Percentiles rank a stretch among this genome's conserved stretches.
Conservation (phyloP, 2,329 filamentous ascomycete species). For the Colletotrichum abscissum region DNA sequence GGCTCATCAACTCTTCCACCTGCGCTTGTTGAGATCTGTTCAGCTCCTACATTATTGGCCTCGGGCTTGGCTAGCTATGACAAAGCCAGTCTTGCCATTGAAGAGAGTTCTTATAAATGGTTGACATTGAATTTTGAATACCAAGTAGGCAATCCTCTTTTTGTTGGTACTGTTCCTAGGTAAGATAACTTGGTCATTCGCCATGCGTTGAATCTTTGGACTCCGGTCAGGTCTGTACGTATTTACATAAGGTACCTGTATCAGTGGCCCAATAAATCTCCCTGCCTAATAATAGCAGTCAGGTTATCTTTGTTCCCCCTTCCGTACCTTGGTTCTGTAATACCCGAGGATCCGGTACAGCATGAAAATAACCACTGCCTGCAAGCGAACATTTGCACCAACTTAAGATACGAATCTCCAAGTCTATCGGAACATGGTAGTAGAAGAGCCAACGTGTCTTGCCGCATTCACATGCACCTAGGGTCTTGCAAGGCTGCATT, state of each 20-base stretch:
- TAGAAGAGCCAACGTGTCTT: no score
- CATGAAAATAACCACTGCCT: no score
- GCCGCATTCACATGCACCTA: neutral
- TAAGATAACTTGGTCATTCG: no score
- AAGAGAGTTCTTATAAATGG: neutral
- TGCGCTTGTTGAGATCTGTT: neutral
- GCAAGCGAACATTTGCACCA: no score
- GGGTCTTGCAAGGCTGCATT: slow-evolving; percentile 14
- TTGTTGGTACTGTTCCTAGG: no score
- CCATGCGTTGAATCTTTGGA: no score
- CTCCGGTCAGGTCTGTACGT: no score
- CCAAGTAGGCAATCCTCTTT: neutral
- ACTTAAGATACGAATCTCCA: no score
- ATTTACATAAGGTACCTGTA: neutral
- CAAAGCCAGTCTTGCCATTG: neutral
- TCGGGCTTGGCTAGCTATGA: neutral
- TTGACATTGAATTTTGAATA: neutral
- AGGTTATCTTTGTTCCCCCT: neutral
- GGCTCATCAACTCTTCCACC: neutral
- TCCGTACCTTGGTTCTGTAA: no score
- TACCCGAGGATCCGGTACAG: no score
- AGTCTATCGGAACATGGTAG: no score
- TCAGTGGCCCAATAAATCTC: slow-evolving; percentile 5
- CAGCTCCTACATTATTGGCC: neutral
- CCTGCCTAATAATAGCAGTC: neutral